Base-by-base conservation (phyloP, 2,329 filamentous ascomycete genomes). In the Cladosporium sp. region DNA sequence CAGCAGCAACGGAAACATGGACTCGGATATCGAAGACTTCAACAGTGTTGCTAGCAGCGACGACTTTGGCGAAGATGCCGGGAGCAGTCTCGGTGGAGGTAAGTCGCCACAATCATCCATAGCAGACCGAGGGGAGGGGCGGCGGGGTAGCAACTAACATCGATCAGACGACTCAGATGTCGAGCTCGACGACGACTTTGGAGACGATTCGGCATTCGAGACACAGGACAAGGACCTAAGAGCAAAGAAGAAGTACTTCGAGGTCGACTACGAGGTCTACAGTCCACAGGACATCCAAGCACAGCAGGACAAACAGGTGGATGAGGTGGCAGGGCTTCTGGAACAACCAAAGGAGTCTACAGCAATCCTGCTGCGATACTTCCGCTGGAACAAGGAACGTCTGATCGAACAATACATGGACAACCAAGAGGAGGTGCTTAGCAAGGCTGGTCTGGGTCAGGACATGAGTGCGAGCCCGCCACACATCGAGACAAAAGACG, bases 371-470 rank as follows among this genome's bases (percentile, higher is more conserved):
- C 83, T 99, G 66, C 90, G 95, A 56, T 87, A 95, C 78, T 92
- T 91, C 72, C 87, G 93, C 74, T 99, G 95, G 95, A 98, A 98
- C 79, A 95, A 97, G 77, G 95, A 99, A 76, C 89, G 91, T 46
- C 78, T 99, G 70, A 93, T 98, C 65, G 95, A 99, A 74, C 89
- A 92, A 69, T 98, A 98, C 78, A 97, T 99, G 93, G 94, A 99
- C 69, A 86, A 87, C 59, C 88, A 91, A 3, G 88, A 91, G 66
- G 87, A 90, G 74, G 87, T 95, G 2, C 81, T 98, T 36, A 93
- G 97, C 73, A 89, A 88, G 67, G 93, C 94, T 16, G 95, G 95
- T 0, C 80, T 99, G 32, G 90, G 89, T 39, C 85, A 88, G 63
- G 87, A 83, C 67, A 83, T 86, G n/a, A 80, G 81, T 1, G 65